Conservation (phyloP, 1,284 basidiomycete genomes). For the Cryptococcus sp. region DNA sequence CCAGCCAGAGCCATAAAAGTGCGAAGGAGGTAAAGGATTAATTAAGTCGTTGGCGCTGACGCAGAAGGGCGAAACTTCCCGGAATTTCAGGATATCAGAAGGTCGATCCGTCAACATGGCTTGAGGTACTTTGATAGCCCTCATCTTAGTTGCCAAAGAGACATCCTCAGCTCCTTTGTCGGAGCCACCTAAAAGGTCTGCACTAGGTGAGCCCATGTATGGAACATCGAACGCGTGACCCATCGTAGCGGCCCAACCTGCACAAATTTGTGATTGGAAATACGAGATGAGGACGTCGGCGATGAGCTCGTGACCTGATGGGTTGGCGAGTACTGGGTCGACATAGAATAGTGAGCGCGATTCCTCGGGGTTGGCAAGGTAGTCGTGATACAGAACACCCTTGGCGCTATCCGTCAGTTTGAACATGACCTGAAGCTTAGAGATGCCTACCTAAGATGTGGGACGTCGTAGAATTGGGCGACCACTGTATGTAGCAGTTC, state of each 20-base stretch:
- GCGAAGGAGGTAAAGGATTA: constrained; percentile 80
- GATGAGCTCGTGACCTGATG: constrained; percentile 73
- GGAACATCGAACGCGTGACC: constrained; percentile 61
- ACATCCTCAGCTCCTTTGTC: constrained; percentile 34
- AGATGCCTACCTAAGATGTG: constrained; percentile 64
- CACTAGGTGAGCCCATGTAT: constrained; percentile 43
- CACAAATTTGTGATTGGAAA: constrained; percentile 79
- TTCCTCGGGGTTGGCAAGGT: constrained; percentile 67
- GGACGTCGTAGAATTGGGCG: constrained; percentile 92
- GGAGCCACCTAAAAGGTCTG: constrained; percentile 31
- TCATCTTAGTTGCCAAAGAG: constrained; percentile 15
- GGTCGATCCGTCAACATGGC: constrained; percentile 71
- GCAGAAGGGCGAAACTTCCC: constrained; percentile 83
- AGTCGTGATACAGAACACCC: constrained; percentile 72
- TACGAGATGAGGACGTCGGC: constrained; percentile 81
- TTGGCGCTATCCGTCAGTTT: constrained; percentile 58
- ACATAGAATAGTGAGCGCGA: constrained; percentile 65
- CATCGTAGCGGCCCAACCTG: constrained; percentile 70
- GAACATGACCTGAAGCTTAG: not conserved
- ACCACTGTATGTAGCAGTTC: constrained; percentile 82
- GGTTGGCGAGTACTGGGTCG: constrained; percentile 77
- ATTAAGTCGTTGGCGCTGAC: constrained; percentile 89
- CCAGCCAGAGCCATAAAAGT: constrained; percentile 91
- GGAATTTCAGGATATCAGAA: constrained; percentile 57
- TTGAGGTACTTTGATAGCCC: constrained; percentile 58